phyloP scores from a whole-genome alignment of 345 rosid genomes.

The Euphorbia tirucalli region DNA sequence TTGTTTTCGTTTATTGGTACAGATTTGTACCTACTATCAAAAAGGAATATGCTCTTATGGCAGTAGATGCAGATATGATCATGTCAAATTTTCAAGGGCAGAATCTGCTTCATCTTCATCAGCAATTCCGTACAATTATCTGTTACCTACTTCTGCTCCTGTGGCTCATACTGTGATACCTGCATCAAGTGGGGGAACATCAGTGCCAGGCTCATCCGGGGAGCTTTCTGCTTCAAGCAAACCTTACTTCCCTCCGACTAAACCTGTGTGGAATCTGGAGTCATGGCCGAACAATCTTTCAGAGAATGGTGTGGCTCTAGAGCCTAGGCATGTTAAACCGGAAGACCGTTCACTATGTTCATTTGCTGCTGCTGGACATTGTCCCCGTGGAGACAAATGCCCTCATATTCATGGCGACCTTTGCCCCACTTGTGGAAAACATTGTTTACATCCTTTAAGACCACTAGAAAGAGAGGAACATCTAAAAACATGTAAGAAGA shows the following conservation, averaged over 20 bases:
- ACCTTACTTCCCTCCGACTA: slow-evolving; percentile 29
- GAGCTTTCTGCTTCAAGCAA: slow-evolving; percentile 40
- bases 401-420: slow-evolving; percentile 85
- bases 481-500: slow-evolving; percentile 62
- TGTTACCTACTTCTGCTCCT: slow-evolving; percentile 29
- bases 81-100: slow-evolving; percentile 46
- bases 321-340: slow-evolving; percentile 42
- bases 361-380: slow-evolving; percentile 80
- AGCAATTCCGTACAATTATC: slow-evolving; percentile 30
- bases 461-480: slow-evolving; percentile 81
- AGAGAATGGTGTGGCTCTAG: slow-evolving; percentile 33
- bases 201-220: slow-evolving; percentile 25
- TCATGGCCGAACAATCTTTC: slow-evolving; percentile 26
- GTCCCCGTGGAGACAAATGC: slow-evolving; percentile 77
- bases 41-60: slow-evolving; percentile 82
- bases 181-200: slow-evolving; percentile 24
- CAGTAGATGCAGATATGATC: slow-evolving; percentile 83
- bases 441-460: slow-evolving; percentile 87
- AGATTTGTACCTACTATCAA: slow-evolving; percentile 93
- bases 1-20: slow-evolving; percentile 17
- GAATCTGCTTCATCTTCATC: slow-evolving; percentile 62
- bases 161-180: slow-evolving; percentile 22
- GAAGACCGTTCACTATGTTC: slow-evolving; percentile 74
- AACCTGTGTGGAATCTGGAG: slow-evolving; percentile 44
- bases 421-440: slow-evolving; percentile 77